A percentile compares a stretch with the other conserved stretches of the same genome.
These are phyloP conservation scores for Trematosphaeria pertusa DNA, from an alignment of 2,329 filamentous ascomycete species.

Conservation along the genomic window DNA sequence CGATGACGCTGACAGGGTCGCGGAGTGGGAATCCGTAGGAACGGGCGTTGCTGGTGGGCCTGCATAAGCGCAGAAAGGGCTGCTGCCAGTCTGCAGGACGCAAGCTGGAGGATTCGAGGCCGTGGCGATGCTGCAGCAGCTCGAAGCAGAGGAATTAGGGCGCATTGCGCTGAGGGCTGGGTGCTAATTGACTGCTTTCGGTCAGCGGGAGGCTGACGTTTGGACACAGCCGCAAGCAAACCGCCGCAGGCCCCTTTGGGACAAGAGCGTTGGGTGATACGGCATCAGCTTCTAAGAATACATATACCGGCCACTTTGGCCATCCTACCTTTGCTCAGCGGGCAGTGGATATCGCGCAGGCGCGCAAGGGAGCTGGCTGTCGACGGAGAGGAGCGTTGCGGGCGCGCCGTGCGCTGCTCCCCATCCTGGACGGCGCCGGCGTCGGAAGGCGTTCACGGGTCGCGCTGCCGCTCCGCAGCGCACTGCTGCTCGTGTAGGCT, in stretches of 20 bases:
- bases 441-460: background rate
- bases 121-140: slow-evolving; percentile 10
- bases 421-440: background rate
- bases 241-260: slow-evolving; percentile 28
- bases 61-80: slow-evolving; percentile 18
- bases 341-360: slow-evolving; percentile 9
- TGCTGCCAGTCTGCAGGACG: slow-evolving; percentile 5
- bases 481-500: too few species aligned
- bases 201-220: slow-evolving; percentile 32
- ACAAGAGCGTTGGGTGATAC: slow-evolving; percentile 33
- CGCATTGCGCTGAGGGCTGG: slow-evolving; percentile 17
- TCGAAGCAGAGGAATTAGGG: slow-evolving; percentile 21
- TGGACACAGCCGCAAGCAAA: slow-evolving; percentile 44
- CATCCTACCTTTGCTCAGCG: slow-evolving; percentile 16
- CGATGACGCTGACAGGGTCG: slow-evolving; percentile 7
- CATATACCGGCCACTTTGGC: slow-evolving; percentile 20
- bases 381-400: background rate
- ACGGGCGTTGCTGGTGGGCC: slow-evolving; percentile 4
- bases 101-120: slow-evolving; percentile 4
- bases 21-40: background rate
- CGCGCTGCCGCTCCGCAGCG: background rate
- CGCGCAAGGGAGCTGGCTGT: slow-evolving; percentile 15
- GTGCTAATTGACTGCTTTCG: slow-evolving; percentile 31
- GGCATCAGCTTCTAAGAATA: slow-evolving; percentile 49
- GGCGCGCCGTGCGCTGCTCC: background rate